Percentiles rank a stretch among this genome's conserved stretches.
phyloP scores from a whole-genome alignment of 306 rosid species.

The Alnus glutinosa region DNA sequence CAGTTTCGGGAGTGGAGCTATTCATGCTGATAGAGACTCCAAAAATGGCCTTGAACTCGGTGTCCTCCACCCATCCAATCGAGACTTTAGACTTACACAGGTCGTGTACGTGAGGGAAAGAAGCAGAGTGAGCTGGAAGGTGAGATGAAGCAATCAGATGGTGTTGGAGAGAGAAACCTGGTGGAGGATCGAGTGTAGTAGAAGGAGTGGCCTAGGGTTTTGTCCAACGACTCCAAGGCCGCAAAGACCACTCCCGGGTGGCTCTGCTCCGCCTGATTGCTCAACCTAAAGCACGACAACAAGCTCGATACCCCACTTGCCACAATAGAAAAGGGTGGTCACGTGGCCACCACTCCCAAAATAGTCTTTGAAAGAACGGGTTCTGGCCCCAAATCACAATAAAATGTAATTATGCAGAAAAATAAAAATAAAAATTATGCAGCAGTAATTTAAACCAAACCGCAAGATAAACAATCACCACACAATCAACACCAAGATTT shows the following conservation, averaged over 20 bases:
- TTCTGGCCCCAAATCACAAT: too few species aligned
- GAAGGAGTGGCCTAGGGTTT: conserved; percentile 98
- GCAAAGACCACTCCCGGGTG: conserved; percentile 50
- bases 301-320: conserved; percentile 75
- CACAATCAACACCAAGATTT: too few species aligned
- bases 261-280: conserved; percentile 36
- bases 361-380: too few species aligned
- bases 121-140: conserved; percentile 85
- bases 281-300: conserved; percentile 62
- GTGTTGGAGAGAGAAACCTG: conserved; percentile 74
- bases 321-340: conserved; percentile 22
- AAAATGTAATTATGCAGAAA: too few species aligned
- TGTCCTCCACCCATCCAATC: conserved; percentile 44
- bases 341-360: too few species aligned
- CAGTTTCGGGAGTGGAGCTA: conserved; percentile 74
- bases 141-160: conserved; percentile 80
- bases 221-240: conserved; percentile 63
- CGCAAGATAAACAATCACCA: too few species aligned
- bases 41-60: conserved; percentile 76
- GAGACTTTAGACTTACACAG: background rate
- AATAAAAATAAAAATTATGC: too few species aligned
- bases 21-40: conserved; percentile 97
- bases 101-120: conserved; percentile 75
- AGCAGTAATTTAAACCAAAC: too few species aligned
- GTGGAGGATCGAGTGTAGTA: conserved; percentile 84